Evolutionary conservation across 345 rosid species (phyloP).

Genomic region (Iberis pinnata): DNA sequence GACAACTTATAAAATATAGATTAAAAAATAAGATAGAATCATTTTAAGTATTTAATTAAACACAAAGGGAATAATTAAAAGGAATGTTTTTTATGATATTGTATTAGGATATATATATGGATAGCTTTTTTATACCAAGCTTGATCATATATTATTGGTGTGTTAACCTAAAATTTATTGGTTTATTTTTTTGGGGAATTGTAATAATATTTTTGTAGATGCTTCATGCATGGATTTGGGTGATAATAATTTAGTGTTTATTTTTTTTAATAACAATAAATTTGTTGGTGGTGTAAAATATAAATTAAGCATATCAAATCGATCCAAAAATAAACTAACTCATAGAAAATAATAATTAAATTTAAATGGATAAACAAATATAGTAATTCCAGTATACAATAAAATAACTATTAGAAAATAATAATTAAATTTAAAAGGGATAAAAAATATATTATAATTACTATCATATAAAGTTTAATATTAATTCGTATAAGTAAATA

Average conservation of each 20-base stretch:
- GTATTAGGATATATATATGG: constrained; percentile 22
- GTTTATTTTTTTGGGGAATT: constrained; percentile 6
- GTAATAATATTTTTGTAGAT: constrained; percentile 23
- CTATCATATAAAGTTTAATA: no score
- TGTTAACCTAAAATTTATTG: constrained; percentile 25
- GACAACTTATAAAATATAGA: constrained; percentile 37
- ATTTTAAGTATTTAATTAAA: constrained; percentile 14
- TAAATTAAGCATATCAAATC: no score
- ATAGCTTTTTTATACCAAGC: constrained; percentile 25
- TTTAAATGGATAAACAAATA: no score
- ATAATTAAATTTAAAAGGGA: no score
- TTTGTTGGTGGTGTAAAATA: no score
- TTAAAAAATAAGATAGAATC: constrained; percentile 9
- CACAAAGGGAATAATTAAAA: constrained; percentile 23
- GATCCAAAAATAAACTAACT: no score
- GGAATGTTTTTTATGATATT: constrained; percentile 17
- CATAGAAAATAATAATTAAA: no score
- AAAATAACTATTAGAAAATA: no score
- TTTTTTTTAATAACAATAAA: no score
- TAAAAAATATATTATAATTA: no score
- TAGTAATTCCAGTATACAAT: no score
- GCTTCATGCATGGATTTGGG: neutral
- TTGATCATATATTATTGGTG: constrained; percentile 20
- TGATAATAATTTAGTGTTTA: constrained; percentile 4
- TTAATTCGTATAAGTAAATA: no score